Percentiles rank a stretch among this genome's conserved stretches.
phyloP scores from a whole-genome alignment of 2,329 filamentous ascomycete species.

The Colletotrichum agaves region DNA sequence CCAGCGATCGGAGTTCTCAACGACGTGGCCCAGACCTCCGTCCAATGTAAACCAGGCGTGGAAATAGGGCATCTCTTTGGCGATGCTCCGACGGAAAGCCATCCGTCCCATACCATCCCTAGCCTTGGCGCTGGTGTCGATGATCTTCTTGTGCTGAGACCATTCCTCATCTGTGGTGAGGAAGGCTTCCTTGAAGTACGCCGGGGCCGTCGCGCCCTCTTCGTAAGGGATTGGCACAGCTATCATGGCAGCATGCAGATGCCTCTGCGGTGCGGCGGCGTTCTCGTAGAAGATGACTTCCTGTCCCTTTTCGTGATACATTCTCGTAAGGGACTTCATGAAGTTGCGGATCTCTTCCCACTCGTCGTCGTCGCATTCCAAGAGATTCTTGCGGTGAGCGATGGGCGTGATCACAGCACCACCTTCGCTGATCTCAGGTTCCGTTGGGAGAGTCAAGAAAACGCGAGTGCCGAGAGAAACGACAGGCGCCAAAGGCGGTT shows the following conservation, averaged over 20 bases:
- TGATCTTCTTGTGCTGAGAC: conserved; percentile 94
- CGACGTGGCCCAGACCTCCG: conserved; percentile 90
- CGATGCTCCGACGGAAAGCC: conserved; percentile 84
- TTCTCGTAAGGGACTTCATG: conserved; percentile 93
- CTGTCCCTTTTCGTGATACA: conserved; percentile 93
- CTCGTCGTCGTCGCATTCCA: conserved; percentile 99
- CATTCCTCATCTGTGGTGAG: conserved; percentile 90
- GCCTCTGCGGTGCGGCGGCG: conserved; percentile 81
- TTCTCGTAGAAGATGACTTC: conserved; percentile 99
- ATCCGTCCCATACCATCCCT: conserved; percentile 77
- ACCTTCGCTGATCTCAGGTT: conserved; percentile 86
- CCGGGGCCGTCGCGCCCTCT: conserved; percentile 89
- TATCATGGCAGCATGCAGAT: conserved; percentile 85
- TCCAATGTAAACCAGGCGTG: conserved; percentile 96
- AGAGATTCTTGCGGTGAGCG: conserved; percentile 85
- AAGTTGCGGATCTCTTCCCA: conserved; percentile 99
- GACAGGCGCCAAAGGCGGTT: conserved; percentile 83
- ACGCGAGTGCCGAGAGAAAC: conserved; percentile 87
- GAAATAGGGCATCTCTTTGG: conserved; percentile 98
- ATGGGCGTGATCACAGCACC: conserved; percentile 91
- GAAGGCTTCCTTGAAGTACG: conserved; percentile 96
- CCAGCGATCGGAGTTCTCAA: conserved; percentile 88
- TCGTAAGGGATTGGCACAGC: conserved; percentile 90
- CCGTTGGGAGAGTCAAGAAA: conserved; percentile 88
- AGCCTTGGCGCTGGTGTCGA: conserved; percentile 80